Conservation (phyloP, 805 yeast genomes). For the Candida golubevii region DNA sequence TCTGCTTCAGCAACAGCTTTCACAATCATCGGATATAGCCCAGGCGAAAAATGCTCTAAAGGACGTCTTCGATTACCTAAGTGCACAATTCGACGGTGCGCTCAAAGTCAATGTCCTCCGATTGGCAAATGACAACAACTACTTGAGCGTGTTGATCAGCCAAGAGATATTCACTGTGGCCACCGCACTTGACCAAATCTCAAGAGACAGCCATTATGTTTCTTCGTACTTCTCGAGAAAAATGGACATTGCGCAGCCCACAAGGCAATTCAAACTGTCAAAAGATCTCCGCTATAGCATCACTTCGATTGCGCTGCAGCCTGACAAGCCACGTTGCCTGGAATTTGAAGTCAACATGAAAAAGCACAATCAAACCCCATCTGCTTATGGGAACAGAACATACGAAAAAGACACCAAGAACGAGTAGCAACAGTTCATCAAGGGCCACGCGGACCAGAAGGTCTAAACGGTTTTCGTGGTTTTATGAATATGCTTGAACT, state of each 20-base stretch:
- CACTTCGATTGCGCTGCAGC: conserved; percentile 3
- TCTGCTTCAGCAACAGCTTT: conserved; percentile 15
- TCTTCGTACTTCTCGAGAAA: not conserved
- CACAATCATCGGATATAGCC: not conserved
- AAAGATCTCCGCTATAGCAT: conserved; percentile 8
- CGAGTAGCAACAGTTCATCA: not conserved
- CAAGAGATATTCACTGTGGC: conserved; percentile 10
- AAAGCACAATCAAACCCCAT: too few relatives aligned
- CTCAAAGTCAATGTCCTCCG: not conserved
- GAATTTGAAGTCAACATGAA: too few relatives aligned
- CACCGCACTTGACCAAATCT: conserved; percentile 8
- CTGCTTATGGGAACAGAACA: too few relatives aligned
- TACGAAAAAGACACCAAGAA: not conserved
- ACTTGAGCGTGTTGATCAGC: conserved; percentile 1
- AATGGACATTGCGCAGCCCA: not conserved
- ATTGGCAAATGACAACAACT: not conserved
- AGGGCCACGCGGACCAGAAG: conserved; percentile 4
- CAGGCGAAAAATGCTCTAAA: not conserved
- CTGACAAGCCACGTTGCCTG: too few relatives aligned
- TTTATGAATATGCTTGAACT: conserved; percentile 11
- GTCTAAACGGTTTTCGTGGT: conserved; percentile 7
- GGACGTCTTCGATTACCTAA: not conserved
- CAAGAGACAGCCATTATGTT: not conserved
- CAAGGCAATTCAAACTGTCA: not conserved
- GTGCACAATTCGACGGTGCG: not conserved